These are phyloP conservation scores for Dryas drummondii DNA, from an alignment of 306 rosid genomes.

Conservation along the genomic window DNA sequence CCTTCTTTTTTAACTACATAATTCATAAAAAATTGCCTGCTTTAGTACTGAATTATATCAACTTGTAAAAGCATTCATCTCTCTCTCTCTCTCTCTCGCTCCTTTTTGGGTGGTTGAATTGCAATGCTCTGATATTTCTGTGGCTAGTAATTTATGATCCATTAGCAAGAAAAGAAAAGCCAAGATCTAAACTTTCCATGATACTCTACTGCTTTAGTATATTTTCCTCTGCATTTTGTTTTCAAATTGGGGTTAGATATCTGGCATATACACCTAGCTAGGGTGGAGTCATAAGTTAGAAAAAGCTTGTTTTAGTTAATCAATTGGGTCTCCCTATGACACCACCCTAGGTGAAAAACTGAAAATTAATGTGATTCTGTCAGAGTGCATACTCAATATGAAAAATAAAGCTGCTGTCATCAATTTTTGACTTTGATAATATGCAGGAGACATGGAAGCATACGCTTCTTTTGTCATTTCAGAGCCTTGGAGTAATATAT, in stretches of 20 bases:
- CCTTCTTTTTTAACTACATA: not conserved
- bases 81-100: not conserved
- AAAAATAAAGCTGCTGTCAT: not conserved
- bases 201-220: not conserved
- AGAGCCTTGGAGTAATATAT: slow-evolving; percentile 75
- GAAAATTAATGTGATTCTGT: too few relatives aligned
- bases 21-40: not conserved
- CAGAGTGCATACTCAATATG: too few relatives aligned
- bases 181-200: not conserved
- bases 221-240: not conserved
- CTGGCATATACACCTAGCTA: not conserved
- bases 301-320: not conserved
- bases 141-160: not conserved
- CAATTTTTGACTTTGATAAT: slow-evolving; percentile 11
- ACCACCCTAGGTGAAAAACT: too few relatives aligned
- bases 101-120: not conserved
- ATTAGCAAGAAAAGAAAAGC: not conserved
- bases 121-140: not conserved
- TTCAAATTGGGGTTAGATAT: not conserved
- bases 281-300: not conserved
- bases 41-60: not conserved
- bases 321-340: not conserved
- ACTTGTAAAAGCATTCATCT: slow-evolving; percentile 1
- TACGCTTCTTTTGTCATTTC: slow-evolving; percentile 61
- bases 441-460: slow-evolving; percentile 65